Base-by-base conservation (phyloP, 1,284 basidiomycete genomes). In the Omphalotus olearius region DNA sequence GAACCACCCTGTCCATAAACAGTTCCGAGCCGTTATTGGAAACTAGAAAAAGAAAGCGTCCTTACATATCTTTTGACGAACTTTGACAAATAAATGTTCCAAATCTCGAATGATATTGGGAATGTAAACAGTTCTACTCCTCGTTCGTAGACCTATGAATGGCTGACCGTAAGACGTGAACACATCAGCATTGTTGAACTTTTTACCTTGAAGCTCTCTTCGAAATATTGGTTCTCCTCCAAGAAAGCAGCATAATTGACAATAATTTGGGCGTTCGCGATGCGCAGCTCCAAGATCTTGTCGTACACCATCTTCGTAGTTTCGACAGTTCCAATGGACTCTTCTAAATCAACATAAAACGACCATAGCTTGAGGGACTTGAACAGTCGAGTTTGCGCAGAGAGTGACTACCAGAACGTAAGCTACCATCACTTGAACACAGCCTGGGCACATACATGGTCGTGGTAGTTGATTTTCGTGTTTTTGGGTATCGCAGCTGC, bases 331-430 rank as follows among this genome's bases (percentile, higher is more conserved):
- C 96, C 96, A 59, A 98, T 89, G 1, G 93, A 94, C 66, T 99
- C 97, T 67, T 98, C 94, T 25, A 99, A 76, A 64, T 99, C 97
- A 54, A 97, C 90, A 65, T 97, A 98, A 75, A 98, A 99, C 1
- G 93, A 96, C 97, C 97, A 99, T 1, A 99, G 79, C 68, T 99
- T 99, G 56, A 99, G 76, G 1, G 94, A 97, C 66, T 99, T 99
- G 82, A 99, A 99, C 39, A 99, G 71, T 13, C 97, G 84, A 2
- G 81, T 75, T 74, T 99, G 97, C 0, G 89, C 89, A 6, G 94
- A 76, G 20, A 99, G 75, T 9, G 84, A 76, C 85, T 93, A 59
- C 40, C 47, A 37, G 52, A 51, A 20, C 51, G 57, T 62, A 26
- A 60, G 56, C 38, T 56, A 17, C n/a, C 4, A 45, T 13, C 30